Percentiles rank a stretch among this genome's conserved stretches.
Conservation (phyloP, 2,329 filamentous ascomycete genomes). For the Metarhizium album region DNA sequence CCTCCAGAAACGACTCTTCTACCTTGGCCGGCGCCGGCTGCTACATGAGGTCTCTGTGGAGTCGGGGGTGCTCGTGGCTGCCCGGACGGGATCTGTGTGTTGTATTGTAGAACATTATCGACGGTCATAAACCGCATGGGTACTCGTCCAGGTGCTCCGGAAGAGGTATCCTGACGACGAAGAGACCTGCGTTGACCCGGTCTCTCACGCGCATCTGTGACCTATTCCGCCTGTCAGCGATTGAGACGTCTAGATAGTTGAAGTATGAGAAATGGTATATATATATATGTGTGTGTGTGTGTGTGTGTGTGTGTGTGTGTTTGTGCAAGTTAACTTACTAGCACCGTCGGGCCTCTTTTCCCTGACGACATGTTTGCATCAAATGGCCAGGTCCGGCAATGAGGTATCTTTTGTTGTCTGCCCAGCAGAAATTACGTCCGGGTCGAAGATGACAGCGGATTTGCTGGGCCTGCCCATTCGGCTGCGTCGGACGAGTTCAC, state of each 20-base stretch:
- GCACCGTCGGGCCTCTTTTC: slow-evolving; percentile 50
- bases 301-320: no score
- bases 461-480: no score
- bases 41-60: slow-evolving; percentile 21
- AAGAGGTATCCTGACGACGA: slow-evolving; percentile 22
- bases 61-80: slow-evolving; percentile 67
- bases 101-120: slow-evolving; percentile 89
- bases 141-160: slow-evolving; percentile 20
- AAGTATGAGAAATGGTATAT: no score
- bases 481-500: no score
- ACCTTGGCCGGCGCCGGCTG: slow-evolving; percentile 8
- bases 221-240: slow-evolving; percentile 15
- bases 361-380: slow-evolving; percentile 27
- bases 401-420: background rate
- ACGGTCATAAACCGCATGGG: slow-evolving; percentile 74
- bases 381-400: background rate
- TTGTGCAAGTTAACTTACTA: slow-evolving; percentile 30
- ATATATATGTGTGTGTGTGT: no score
- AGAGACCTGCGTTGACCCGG: slow-evolving; percentile 20
- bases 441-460: no score
- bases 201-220: slow-evolving; percentile 29
- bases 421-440: background rate
- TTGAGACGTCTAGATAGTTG: background rate
- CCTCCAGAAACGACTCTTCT: slow-evolving; percentile 22
- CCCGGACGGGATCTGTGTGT: slow-evolving; percentile 88